Evolutionary conservation across 768 basidiomycete genomes (phyloP), one percentile per base, ranked within the genome.

Genomic region (Naganishia vaughanmartiniae): DNA sequence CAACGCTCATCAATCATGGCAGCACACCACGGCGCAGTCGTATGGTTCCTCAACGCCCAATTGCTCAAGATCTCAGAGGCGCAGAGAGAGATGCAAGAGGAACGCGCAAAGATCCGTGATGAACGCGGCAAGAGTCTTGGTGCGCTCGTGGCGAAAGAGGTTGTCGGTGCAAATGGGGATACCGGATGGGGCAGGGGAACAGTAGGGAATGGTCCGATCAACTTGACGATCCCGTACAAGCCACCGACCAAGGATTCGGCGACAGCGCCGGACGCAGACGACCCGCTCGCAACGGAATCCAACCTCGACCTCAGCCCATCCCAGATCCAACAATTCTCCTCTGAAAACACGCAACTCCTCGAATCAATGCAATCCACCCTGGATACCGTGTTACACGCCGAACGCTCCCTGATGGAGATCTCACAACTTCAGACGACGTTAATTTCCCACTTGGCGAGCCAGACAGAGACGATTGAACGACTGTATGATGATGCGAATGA

Each of bases 401-500:
- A 99, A 79, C 87, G 90, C 54, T 88, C 91, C 39, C 82, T 99
- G 68, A 85, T 93, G 83, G 95, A 98, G 77, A 97, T 99, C 76
- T 91, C 91, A 75, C 86, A 90, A 51, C 83, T 99, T 69, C 96
- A 99, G 84, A 89, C 90, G 83, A 91, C 97, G 81, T 85, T 99
- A 74, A 88, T 96, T 60, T 84, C 87, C 17, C 93, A 97, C 78
- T 85, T 99, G 48, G 89, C 90, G 42, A 86, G 84, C 76, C 96
- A 99, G 84, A 90, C 90, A 2, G 94, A 94, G 83, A 81, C 93
- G 74, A 93, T 93, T 12, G 94, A 98, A 76, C 88, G 92, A 80
- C 83, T 99, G 71, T 96, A 92, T 78, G 93, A 96, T 74, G 95
- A 99, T 77, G 94, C 93, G 11, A 89, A 96, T 66, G 87, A 89